Base-by-base conservation (phyloP, 306 rosid species). In the Erythrophleum fordii region DNA sequence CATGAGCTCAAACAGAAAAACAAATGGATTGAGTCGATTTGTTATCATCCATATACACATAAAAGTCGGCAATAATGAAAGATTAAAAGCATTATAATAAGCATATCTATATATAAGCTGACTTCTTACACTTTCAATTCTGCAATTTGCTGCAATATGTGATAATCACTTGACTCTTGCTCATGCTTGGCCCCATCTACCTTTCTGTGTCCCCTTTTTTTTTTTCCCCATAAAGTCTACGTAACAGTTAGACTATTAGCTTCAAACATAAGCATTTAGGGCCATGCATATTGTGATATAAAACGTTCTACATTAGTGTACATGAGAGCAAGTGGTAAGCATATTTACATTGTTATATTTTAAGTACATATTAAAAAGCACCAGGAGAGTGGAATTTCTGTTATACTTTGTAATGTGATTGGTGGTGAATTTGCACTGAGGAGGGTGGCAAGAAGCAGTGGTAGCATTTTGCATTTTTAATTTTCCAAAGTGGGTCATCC, bases 401-500 rank as follows among this genome's bases (percentile, higher is more conserved):
- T 72, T 60, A 42, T 70, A 34, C 76, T 77, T 79, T 67, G 79
- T 42, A 65, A 68, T 87, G 65, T 72, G 84, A 87, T 78, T 89
- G 88, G 86, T 46, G 35, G 55, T 37, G 67, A 77, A 64, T 68
- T 59, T 84, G 90, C 77, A 86, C 80, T 34, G 69, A 73, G 78
- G 56, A 67, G 74, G 82, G 76, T 61, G 66, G 80, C 58, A 22
- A 51, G 79, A 75, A 77, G 83, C 82, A 81, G 51, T 68, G 80
- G 70, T 16, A 82, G 65, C 52, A 84, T 77, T 83, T 76, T 83
- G 80, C 62, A 56, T 87, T 34, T 8, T 56, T 52, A 61, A 60
- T 18, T 61, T 83, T 71, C 44, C 39, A 0, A 67, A 85, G 85
- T 81, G 84, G 87, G 86, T 67, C 87, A 85, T 79, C 80, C 77